Evolutionary conservation across 2,329 filamentous ascomycete genomes (phyloP).

Genomic region (Fusarium pilosicola): DNA sequence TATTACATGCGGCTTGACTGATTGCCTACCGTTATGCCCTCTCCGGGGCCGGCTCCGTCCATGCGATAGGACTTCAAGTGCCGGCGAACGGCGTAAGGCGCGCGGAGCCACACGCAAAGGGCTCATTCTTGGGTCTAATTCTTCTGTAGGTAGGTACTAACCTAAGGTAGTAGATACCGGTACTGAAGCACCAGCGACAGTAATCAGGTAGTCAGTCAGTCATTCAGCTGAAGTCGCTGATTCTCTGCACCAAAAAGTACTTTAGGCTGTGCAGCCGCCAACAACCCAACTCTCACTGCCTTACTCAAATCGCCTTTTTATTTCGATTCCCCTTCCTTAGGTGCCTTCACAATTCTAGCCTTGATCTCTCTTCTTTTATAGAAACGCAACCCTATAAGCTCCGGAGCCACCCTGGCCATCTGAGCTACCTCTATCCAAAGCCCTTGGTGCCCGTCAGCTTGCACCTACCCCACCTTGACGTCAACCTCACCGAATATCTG

Average conservation of each 20-base stretch:
- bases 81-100: constrained; percentile 27
- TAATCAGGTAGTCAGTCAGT: neutral
- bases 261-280: constrained; percentile 16
- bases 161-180: neutral
- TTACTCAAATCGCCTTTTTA: constrained; percentile 11
- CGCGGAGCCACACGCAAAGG: constrained; percentile 12
- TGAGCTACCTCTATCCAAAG: neutral
- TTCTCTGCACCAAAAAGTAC: constrained; percentile 4
- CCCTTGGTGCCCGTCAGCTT: neutral
- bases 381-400: too few species aligned
- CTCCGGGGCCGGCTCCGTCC: constrained; percentile 15
- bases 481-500: constrained; percentile 17
- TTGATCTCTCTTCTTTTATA: neutral
- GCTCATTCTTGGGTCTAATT: neutral
- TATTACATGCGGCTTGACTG: neutral
- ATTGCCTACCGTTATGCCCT: neutral
- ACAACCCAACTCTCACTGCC: constrained; percentile 1
- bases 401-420: neutral
- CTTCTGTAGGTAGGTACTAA: neutral
- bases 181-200: neutral
- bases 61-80: neutral
- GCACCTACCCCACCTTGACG: constrained; percentile 26
- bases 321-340: constrained; percentile 1
- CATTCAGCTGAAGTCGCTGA: constrained; percentile 5
- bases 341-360: neutral